Evolutionary conservation across 2,329 filamentous ascomycete species (phyloP).

Genomic region (Annulohypoxylon truncatum): DNA sequence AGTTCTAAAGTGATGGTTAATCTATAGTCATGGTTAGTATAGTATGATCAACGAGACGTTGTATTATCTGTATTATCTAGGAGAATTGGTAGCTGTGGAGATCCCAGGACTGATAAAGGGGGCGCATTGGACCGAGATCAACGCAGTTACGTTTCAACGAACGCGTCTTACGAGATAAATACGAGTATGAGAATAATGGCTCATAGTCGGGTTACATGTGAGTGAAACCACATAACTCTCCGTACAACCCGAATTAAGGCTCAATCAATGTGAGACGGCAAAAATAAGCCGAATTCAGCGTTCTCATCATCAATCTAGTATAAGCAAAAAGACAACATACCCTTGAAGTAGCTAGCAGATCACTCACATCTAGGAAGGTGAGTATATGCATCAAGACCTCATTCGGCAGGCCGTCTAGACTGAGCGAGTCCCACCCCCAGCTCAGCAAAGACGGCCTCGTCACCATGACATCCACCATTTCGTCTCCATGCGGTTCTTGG

Average conservation of each 20-base stretch:
- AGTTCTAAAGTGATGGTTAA: constrained; percentile 69
- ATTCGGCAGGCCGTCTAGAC: constrained; percentile 62
- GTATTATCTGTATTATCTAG: constrained; percentile 13
- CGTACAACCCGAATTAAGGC: constrained; percentile 19
- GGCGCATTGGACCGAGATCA: constrained; percentile 27
- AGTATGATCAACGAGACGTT: constrained; percentile 21
- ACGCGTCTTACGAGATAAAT: constrained; percentile 14
- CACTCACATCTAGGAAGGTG: constrained; percentile 66
- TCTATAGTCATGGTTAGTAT: constrained; percentile 54
- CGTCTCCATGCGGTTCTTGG: constrained; percentile 31
- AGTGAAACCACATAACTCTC: constrained; percentile 20
- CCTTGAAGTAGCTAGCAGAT: constrained; percentile 66
- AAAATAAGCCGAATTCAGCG: constrained; percentile 12
- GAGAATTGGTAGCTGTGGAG: constrained; percentile 9
- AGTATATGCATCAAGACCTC: constrained; percentile 68
- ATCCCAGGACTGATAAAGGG: constrained; percentile 13
- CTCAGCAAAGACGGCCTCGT: constrained; percentile 34
- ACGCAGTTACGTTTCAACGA: constrained; percentile 22
- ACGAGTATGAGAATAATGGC: constrained; percentile 29
- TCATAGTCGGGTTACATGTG: constrained; percentile 28
- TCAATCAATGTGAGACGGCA: constrained; percentile 4
- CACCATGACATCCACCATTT: constrained; percentile 33
- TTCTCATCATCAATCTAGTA: constrained; percentile 14
- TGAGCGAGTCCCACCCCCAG: constrained; percentile 44
- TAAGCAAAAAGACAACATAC: constrained; percentile 55